Conservation (phyloP, 176 grass and related monocot genomes). For the Cenchrus purpureus region DNA sequence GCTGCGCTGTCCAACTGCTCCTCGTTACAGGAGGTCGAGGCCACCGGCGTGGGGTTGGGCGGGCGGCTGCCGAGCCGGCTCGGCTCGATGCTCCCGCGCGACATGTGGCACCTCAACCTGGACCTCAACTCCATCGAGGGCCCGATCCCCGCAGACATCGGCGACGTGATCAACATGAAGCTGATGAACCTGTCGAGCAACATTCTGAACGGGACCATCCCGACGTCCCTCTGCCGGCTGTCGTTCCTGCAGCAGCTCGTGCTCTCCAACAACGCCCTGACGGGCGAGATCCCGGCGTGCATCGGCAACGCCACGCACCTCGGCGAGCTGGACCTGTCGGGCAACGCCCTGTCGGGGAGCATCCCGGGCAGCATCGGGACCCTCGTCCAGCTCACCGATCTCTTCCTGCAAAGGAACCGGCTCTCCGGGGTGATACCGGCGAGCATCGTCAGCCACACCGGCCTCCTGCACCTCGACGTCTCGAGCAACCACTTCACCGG, state of each 20-base stretch:
- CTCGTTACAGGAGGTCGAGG: conserved; percentile 56
- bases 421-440: conserved; percentile 66
- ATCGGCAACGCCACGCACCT: conserved; percentile 53
- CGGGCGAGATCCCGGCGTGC: conserved; percentile 54
- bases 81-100: conserved; percentile 28
- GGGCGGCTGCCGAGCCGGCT: conserved; percentile 52
- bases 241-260: conserved; percentile 47
- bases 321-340: conserved; percentile 63
- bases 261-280: conserved; percentile 62
- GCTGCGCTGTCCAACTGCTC: conserved; percentile 65
- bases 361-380: conserved; percentile 64
- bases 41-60: conserved; percentile 43
- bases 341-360: conserved; percentile 55
- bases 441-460: conserved; percentile 37
- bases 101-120: conserved; percentile 49
- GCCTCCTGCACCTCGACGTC: conserved; percentile 57
- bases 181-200: conserved; percentile 87
- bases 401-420: conserved; percentile 59
- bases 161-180: conserved; percentile 61
- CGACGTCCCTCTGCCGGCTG: conserved; percentile 52
- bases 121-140: conserved; percentile 71
- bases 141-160: conserved; percentile 59
- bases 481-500: conserved; percentile 68
- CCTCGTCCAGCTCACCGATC: conserved; percentile 6
- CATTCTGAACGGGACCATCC: conserved; percentile 60